Percentiles rank a stretch among this genome's conserved stretches.
These are phyloP conservation scores for Monosporozyma aerobia DNA, from an alignment of 805 yeast genomes.

Conservation along the genomic window DNA sequence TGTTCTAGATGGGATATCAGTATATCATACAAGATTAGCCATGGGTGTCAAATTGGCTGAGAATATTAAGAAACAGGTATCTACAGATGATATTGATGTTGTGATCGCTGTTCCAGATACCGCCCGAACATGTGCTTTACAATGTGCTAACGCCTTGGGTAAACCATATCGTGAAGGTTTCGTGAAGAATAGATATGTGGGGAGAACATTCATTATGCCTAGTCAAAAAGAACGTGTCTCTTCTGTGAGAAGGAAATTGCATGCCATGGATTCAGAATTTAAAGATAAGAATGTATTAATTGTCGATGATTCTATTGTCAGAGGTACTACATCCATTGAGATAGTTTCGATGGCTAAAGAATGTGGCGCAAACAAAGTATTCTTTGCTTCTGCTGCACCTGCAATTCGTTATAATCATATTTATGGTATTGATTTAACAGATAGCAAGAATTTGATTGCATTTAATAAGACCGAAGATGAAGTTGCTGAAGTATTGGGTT, in stretches of 20 bases:
- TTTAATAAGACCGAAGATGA: slow-evolving; percentile 66
- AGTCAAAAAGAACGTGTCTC: slow-evolving; percentile 91
- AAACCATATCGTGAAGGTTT: slow-evolving; percentile 94
- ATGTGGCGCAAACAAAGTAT: slow-evolving; percentile 94
- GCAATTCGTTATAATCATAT: slow-evolving; percentile 95
- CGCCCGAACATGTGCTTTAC: slow-evolving; percentile 89
- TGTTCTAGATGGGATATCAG: slow-evolving; percentile 93
- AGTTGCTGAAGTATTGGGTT: slow-evolving; percentile 71
- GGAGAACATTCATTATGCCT: slow-evolving; percentile 98
- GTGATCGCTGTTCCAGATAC: slow-evolving; percentile 98
- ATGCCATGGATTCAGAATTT: slow-evolving; percentile 94
- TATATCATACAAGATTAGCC: slow-evolving; percentile 80
- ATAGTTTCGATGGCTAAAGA: slow-evolving; percentile 97
- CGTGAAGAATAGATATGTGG: slow-evolving; percentile 92
- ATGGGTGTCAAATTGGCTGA: slow-evolving; percentile 90
- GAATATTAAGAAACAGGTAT: slow-evolving; percentile 45
- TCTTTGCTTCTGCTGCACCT: slow-evolving; percentile 94
- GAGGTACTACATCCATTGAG: slow-evolving; percentile 96
- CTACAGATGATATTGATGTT: slow-evolving; percentile 65
- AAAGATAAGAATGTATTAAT: slow-evolving; percentile 73
- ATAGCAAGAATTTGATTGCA: slow-evolving; percentile 87
- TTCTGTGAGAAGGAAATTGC: slow-evolving; percentile 86
- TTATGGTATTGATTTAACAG: slow-evolving; percentile 96
- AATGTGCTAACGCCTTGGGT: slow-evolving; percentile 74
- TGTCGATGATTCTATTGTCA: slow-evolving; percentile 94